Base-by-base conservation (phyloP, 805 yeast species). In the Ogataea nitratoaversa region DNA sequence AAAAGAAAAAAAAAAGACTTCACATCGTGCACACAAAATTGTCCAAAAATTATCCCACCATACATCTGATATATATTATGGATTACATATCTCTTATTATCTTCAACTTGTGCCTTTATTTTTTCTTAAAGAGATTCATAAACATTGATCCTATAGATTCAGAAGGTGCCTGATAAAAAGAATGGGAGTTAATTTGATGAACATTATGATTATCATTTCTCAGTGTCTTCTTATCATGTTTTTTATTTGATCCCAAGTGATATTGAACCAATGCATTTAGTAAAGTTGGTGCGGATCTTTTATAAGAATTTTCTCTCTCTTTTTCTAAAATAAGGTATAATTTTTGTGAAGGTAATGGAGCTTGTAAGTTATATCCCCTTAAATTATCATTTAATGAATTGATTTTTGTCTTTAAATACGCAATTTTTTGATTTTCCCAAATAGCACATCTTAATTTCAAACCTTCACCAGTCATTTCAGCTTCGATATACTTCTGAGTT, bases 281-380 rank as follows among this genome's bases (percentile, higher is more conserved):
- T 17, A 71, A 22, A 1, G 34, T 30, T 2, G 45, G 42, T 4
- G 62, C 55, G 8, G 67, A 72, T 11, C 64, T 48, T 5, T 51
- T 49, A 43, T 66, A 71, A 36, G 71, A 67, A 20, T 53, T 42
- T 11, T 55, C 54, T 13, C 76, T 48, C 52, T 79, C 85, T 14
- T 56, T 62, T 5, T 70, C 75, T 2, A 59, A 46, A 1, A 58
- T 8, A 12, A 80, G 52, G 46, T 80, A 80, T n/a, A 76, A 59
- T 43, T 71, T 73, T 37, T 82, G 78, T 0, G 84, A 76, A 0
- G 80, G 62, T 35, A 72, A 46, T 0, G 86, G 86, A 0, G 86
- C 84, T 48, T 79, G 84, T 13, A 80, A 49, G 48, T 80, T 80
- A 49, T 79, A 80, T 0, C 80, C 74, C 12, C 85, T 59, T 9